Evolutionary conservation across 495 filamentous ascomycete genomes (phyloP).

Genomic region (Aspergillus taichungensis): DNA sequence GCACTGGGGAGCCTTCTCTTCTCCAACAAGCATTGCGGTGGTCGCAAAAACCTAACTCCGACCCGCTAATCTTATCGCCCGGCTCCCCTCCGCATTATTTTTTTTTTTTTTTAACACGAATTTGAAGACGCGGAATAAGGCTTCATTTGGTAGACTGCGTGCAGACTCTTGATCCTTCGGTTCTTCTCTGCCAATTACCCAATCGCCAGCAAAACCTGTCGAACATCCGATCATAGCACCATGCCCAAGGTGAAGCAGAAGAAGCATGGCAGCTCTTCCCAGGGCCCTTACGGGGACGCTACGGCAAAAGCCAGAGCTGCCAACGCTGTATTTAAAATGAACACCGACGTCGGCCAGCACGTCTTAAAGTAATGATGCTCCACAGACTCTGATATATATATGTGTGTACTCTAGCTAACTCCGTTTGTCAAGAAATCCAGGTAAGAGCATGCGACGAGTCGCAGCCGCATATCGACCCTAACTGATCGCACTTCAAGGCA

Average conservation of each 20-base stretch:
- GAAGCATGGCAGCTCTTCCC: slow-evolving; percentile 50
- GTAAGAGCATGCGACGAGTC: too few species aligned
- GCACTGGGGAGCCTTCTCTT: too few species aligned
- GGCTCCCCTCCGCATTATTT: slow-evolving; percentile 2
- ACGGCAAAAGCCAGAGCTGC: slow-evolving; percentile 44
- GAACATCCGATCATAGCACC: background rate
- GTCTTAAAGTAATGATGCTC: slow-evolving; percentile 66
- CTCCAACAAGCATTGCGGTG: background rate
- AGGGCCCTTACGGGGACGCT: slow-evolving; percentile 48
- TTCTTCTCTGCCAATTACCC: background rate
- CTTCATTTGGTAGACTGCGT: background rate
- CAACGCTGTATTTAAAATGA: slow-evolving; percentile 85
- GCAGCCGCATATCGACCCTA: too few species aligned
- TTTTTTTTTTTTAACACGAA: background rate
- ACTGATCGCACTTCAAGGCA: slow-evolving; percentile 47
- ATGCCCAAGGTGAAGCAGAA: slow-evolving; percentile 34
- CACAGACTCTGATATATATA: too few species aligned
- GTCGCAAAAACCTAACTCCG: slow-evolving; percentile 25
- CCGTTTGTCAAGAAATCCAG: too few species aligned
- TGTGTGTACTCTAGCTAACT: too few species aligned
- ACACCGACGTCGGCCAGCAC: slow-evolving; percentile 81
- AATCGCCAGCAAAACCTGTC: background rate
- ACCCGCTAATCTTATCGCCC: slow-evolving; percentile 36
- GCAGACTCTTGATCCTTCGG: background rate
- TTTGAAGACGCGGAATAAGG: too few species aligned